phyloP scores from a whole-genome alignment of 352 stramenopile species.

The Pythium angustatum region DNA sequence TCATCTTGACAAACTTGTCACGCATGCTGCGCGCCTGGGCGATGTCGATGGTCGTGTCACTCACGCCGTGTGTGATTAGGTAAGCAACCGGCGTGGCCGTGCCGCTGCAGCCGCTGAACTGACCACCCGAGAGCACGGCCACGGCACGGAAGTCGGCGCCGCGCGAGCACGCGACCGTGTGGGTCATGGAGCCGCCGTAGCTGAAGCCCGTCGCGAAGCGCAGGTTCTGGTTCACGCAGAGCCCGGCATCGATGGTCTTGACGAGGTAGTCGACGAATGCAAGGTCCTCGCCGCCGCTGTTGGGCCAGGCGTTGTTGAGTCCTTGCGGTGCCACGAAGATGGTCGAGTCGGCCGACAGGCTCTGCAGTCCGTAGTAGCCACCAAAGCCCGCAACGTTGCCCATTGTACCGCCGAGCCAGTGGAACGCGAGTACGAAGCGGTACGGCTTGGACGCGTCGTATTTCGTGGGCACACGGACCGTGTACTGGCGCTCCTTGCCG shows the following conservation, averaged over 20 bases:
- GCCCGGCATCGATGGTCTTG: conserved; percentile 27
- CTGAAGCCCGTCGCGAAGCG: conserved; percentile 43
- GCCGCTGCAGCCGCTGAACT: conserved; percentile 29
- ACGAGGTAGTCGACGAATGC: conserved; percentile 33
- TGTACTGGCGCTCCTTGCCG: conserved; percentile 34
- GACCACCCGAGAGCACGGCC: conserved; percentile 27
- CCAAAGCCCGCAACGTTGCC: conserved; percentile 34
- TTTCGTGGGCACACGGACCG: conserved; percentile 32
- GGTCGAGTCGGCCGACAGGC: conserved; percentile 18
- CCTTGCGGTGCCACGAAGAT: conserved; percentile 40
- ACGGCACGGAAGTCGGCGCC: conserved; percentile 33
- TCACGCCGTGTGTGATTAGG: conserved; percentile 30
- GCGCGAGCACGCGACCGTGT: conserved; percentile 30
- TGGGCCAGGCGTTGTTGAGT: conserved; percentile 25
- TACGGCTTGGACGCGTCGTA: conserved; percentile 31
- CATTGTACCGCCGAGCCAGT: conserved; percentile 35
- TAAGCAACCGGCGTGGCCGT: conserved; percentile 29
- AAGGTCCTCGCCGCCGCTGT: conserved; percentile 33
- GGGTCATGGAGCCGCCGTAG: conserved; percentile 34
- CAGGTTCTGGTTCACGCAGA: conserved; percentile 37
- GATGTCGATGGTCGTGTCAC: conserved; percentile 34
- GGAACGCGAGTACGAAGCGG: conserved; percentile 34
- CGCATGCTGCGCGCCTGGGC: conserved; percentile 31
- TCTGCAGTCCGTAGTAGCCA: conserved; percentile 32
- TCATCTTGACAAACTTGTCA: conserved; percentile 35